phyloP scores from a whole-genome alignment of 2,329 filamentous ascomycete genomes.

The Diplocarpon rosae region DNA sequence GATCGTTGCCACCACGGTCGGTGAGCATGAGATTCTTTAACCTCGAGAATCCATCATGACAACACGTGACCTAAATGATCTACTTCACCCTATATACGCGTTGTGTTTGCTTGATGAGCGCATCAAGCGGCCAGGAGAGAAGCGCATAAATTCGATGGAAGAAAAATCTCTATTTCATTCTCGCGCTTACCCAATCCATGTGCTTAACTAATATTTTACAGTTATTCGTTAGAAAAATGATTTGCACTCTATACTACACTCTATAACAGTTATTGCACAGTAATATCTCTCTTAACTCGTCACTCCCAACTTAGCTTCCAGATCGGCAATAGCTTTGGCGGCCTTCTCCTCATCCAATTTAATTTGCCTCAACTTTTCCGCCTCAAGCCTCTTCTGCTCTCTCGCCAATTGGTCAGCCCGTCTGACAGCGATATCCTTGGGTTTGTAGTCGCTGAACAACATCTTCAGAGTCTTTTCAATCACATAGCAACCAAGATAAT shows the following conservation, averaged over 20 bases:
- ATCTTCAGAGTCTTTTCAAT: constrained; percentile 81
- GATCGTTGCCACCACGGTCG: too few relatives aligned
- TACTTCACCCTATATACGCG: too few relatives aligned
- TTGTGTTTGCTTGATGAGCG: too few relatives aligned
- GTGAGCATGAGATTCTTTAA: too few relatives aligned
- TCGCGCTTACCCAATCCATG: too few relatives aligned
- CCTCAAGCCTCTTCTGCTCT: constrained; percentile 49
- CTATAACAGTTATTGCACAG: constrained; percentile 9
- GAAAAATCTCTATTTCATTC: too few relatives aligned
- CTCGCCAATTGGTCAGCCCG: constrained; percentile 75
- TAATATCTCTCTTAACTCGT: background rate
- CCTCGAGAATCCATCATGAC: too few relatives aligned
- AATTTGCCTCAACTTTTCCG: constrained; percentile 50
- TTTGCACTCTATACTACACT: constrained; percentile 9
- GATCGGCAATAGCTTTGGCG: constrained; percentile 40
- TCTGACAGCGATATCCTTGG: constrained; percentile 84
- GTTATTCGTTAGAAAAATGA: too few relatives aligned
- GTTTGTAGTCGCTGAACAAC: constrained; percentile 80
- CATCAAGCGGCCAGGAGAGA: too few relatives aligned
- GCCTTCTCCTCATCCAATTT: constrained; percentile 42
- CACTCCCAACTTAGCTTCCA: constrained; percentile 47
- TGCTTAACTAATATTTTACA: too few relatives aligned
- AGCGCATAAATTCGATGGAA: too few relatives aligned
- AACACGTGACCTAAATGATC: too few relatives aligned
- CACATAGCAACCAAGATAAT: constrained; percentile 77